Percentiles rank a stretch among this genome's conserved stretches.
Conservation (phyloP, 108 stramenopile genomes). For the Ochromonas danica region DNA sequence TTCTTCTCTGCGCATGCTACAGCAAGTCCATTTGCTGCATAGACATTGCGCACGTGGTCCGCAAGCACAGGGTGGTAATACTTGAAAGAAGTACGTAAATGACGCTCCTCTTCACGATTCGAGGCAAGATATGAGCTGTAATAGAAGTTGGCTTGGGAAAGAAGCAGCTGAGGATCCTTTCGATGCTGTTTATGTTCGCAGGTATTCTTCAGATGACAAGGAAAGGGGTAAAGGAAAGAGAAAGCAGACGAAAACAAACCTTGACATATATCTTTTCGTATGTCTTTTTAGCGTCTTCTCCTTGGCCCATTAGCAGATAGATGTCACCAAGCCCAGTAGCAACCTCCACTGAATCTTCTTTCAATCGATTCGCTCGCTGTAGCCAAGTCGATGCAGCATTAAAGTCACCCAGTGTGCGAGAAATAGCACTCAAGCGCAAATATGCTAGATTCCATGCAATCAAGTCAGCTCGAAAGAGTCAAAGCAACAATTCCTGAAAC, state of each 20-base stretch:
- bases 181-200: too few species aligned
- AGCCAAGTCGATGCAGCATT: background rate
- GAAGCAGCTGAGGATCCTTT: background rate
- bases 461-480: too few species aligned
- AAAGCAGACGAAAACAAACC: too few species aligned
- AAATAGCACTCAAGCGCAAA: background rate
- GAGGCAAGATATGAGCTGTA: too few species aligned
- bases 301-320: background rate
- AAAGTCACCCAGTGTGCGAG: background rate
- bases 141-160: slow-evolving; percentile 18
- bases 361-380: background rate
- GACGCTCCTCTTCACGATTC: too few species aligned
- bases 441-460: background rate
- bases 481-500: too few species aligned
- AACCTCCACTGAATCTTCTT: background rate
- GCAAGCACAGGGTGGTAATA: slow-evolving; percentile 1
- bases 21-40: slow-evolving; percentile 32
- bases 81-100: too few species aligned
- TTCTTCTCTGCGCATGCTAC: slow-evolving; percentile 22
- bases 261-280: background rate
- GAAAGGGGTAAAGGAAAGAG: too few species aligned
- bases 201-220: too few species aligned
- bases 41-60: slow-evolving; percentile 5
- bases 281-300: slow-evolving; percentile 11
- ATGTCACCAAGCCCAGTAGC: background rate